These are phyloP conservation scores for Nakazawaea wyomingensis DNA, from an alignment of 805 yeast species.

Conservation along the genomic window DNA sequence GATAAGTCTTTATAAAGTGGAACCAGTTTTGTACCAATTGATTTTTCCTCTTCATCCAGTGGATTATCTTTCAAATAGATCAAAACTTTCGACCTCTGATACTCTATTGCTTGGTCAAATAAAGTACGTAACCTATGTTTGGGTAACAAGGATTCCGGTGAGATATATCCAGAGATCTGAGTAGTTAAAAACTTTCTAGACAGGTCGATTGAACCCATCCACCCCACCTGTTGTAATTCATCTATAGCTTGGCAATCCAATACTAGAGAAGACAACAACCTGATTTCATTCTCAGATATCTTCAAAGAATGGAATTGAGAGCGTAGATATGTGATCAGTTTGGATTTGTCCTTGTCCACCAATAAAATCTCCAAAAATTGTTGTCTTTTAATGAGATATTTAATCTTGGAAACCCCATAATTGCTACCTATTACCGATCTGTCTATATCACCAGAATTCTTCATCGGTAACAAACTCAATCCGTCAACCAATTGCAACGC, in stretches of 20 bases:
- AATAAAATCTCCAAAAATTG: constrained; percentile 36
- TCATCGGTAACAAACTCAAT: neutral
- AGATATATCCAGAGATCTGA: constrained; percentile 39
- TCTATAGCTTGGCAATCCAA: constrained; percentile 26
- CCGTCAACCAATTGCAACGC: constrained; percentile 27
- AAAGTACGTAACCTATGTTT: constrained; percentile 45
- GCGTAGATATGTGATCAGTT: constrained; percentile 34
- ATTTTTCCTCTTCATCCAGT: no score
- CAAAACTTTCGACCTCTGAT: constrained; percentile 35
- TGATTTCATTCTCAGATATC: constrained; percentile 14
- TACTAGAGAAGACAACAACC: constrained; percentile 18
- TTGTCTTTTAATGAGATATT: constrained; percentile 33
- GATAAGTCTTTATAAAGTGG: constrained; percentile 18
- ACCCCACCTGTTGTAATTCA: constrained; percentile 18
- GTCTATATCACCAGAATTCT: constrained; percentile 3
- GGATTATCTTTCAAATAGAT: constrained; percentile 27
- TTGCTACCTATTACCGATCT: neutral
- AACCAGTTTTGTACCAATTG: constrained; percentile 19
- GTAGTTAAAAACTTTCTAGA: constrained; percentile 38
- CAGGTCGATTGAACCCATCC: constrained; percentile 24
- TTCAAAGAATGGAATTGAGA: constrained; percentile 25
- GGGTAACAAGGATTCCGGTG: constrained; percentile 51
- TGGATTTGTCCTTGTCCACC: constrained; percentile 23
- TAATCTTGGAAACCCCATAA: constrained; percentile 13
- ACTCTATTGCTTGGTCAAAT: constrained; percentile 43